A percentile compares a stretch with the other conserved stretches of the same genome.
phyloP scores from a whole-genome alignment of 1,284 basidiomycete genomes.

The Cutaneotrichosporon sp. region DNA sequence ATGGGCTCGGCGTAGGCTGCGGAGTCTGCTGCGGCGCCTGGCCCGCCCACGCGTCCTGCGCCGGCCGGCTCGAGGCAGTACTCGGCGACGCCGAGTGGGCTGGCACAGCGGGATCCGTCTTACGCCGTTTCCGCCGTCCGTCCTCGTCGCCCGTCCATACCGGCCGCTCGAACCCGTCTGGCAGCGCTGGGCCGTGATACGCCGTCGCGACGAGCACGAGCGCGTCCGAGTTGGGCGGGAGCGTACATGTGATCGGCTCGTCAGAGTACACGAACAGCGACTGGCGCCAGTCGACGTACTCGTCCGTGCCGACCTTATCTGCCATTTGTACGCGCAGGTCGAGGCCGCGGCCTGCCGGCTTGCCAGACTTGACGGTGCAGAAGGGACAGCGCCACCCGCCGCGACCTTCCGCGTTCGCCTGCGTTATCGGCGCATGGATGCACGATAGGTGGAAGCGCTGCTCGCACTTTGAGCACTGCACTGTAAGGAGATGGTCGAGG shows the following conservation, averaged over 20 bases:
- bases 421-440: slow-evolving; percentile 27
- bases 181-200: slow-evolving; percentile 10
- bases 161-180: slow-evolving; percentile 16
- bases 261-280: slow-evolving; percentile 32
- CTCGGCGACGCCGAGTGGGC: not conserved
- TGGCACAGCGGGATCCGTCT: slow-evolving; percentile 6
- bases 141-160: slow-evolving; percentile 13
- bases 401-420: slow-evolving; percentile 6
- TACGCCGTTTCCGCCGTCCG: slow-evolving; percentile 10
- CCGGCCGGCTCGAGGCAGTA: not conserved
- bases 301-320: slow-evolving; percentile 33
- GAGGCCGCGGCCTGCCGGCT: slow-evolving; percentile 25
- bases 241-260: slow-evolving; percentile 15
- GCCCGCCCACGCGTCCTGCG: not conserved
- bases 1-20: not conserved
- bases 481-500: slow-evolving; percentile 21
- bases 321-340: slow-evolving; percentile 34
- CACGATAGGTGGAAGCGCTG: slow-evolving; percentile 42
- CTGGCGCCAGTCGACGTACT: slow-evolving; percentile 38
- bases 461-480: slow-evolving; percentile 36
- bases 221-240: slow-evolving; percentile 9
- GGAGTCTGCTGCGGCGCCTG: not conserved
- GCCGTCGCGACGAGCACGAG: slow-evolving; percentile 7
- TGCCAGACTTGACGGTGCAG: slow-evolving; percentile 39
- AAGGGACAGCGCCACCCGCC: slow-evolving; percentile 40